A percentile compares a stretch with the other conserved stretches of the same genome.
Evolutionary conservation across 345 rosid genomes (phyloP).

Genomic region (Eutrema japonicum): DNA sequence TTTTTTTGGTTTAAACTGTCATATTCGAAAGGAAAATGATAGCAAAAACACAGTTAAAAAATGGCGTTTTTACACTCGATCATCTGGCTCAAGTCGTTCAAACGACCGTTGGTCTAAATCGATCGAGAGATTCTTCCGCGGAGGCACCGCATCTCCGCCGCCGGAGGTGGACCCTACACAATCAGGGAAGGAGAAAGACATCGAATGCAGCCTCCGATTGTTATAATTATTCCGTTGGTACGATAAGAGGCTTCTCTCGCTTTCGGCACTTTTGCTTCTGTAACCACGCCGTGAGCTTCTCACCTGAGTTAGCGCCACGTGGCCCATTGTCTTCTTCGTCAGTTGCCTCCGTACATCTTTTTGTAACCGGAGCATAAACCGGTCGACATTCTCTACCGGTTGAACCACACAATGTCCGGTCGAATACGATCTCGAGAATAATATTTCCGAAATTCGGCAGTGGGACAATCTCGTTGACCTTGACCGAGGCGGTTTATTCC

Average conservation of each 20-base stretch:
- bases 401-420: conserved; percentile 65
- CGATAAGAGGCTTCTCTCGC: conserved; percentile 30
- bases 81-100: conserved; percentile 37
- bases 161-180: conserved; percentile 31
- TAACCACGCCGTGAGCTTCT: conserved; percentile 59
- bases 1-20: not conserved
- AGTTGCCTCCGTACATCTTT: conserved; percentile 52
- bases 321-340: conserved; percentile 44
- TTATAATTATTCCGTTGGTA: conserved; percentile 34
- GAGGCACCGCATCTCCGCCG: conserved; percentile 29
- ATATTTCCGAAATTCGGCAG: conserved; percentile 44
- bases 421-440: conserved; percentile 65
- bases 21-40: not conserved
- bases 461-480: conserved; percentile 53
- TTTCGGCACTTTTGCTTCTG: conserved; percentile 52
- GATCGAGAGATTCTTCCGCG: conserved; percentile 36
- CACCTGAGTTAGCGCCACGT: conserved; percentile 50
- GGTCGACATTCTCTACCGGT: conserved; percentile 52
- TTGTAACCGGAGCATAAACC: conserved; percentile 72
- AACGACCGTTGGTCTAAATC: conserved; percentile 46
- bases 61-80: conserved; percentile 30
- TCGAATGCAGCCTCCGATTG: conserved; percentile 43
- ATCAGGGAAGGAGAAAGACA: conserved; percentile 45
- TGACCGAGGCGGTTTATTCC: conserved; percentile 45
- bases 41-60: conserved; percentile 1